Base-by-base conservation (phyloP, 202 grass and related monocot genomes). In the Zizania palustris region DNA sequence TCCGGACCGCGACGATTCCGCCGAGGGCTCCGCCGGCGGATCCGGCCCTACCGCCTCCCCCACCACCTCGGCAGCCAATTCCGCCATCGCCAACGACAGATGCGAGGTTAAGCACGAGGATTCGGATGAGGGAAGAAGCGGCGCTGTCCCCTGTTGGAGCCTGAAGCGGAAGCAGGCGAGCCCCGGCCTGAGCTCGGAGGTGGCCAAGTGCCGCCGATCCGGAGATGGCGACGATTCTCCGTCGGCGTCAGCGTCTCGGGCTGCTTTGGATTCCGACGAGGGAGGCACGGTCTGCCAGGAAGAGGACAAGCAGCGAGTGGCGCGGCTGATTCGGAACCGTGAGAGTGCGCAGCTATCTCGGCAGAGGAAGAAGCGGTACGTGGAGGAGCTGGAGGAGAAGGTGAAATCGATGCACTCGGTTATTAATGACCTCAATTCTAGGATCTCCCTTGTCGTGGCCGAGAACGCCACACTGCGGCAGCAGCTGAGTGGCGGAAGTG, bases 361-460 rank as follows among this genome's bases (percentile, higher is more conserved):
- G 68, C 96, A 96, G 77, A 87, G 96, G 75, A 99, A 93, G 90
- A 99, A 99, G 83, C 84, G 85, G 1, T 90, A 96, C 71, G 85
- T 96, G 1, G 96, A 95, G 75, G 96, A 96, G 80, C 77, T 99
- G 56, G 92, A 99, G 81, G 87, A 96, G n/a, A 99, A 99, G 83
- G 91, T 99, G 42, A 92, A 88, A 63, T 85, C 92, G 13, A 91
- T 99, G 96, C 68, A 93, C 54, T 93, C 92, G 4, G 83, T 89
- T 13, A 99, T 99, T 65, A 93, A 89, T 46, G 89, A 91, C 69
- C 87, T 99, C 81, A 99, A 96, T 74, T 76, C 80, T 50, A 93
- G 81, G 88, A 93, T 99, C 74, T 96, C 96, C 48, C 93, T 88
- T 56, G 44, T 99, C 0, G 60, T 85, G 67, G 88, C 90, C 1